Percentiles rank a stretch among this genome's conserved stretches.
Conservation (phyloP, 2,329 filamentous ascomycete species). For the Celoporthe dispersa region DNA sequence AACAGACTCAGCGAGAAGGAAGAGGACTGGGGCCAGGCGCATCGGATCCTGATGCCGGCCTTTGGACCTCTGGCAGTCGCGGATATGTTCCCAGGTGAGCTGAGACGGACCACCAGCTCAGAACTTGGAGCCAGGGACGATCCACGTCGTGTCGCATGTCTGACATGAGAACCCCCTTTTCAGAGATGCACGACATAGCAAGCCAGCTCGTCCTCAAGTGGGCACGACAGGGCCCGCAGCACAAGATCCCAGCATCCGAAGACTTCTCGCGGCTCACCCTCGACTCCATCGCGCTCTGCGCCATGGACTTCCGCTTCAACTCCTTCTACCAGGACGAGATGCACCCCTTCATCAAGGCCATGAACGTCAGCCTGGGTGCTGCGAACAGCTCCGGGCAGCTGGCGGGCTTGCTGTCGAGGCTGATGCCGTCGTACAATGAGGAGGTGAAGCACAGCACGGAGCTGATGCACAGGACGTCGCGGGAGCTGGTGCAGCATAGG, state of each 20-base stretch:
- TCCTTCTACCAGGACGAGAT: conserved; percentile 60
- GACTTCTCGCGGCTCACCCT: conserved; percentile 53
- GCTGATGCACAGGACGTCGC: conserved; percentile 46
- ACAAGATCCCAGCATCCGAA: conserved; percentile 51
- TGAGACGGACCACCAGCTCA: no score
- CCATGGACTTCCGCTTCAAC: conserved; percentile 61
- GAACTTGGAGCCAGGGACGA: no score
- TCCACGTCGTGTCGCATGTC: no score
- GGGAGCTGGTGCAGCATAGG: conserved; percentile 51
- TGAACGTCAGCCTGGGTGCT: conserved; percentile 42
- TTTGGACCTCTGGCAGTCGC: conserved; percentile 28
- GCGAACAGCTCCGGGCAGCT: conserved; percentile 21
- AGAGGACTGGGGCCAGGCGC: conserved; percentile 31
- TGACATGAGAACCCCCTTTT: background rate
- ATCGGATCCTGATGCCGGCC: conserved; percentile 30
- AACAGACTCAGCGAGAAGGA: conserved; percentile 8
- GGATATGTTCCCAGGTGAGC: conserved; percentile 16
- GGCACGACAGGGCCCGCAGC: conserved; percentile 39
- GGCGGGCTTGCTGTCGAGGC: conserved; percentile 19
- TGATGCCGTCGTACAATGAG: conserved; percentile 28
- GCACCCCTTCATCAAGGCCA: conserved; percentile 60
- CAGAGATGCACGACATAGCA: conserved; percentile 34
- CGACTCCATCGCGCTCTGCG: conserved; percentile 33
- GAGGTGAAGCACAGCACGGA: conserved; percentile 39
- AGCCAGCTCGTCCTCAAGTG: conserved; percentile 30